These are phyloP conservation scores for Rhypophila decipiens DNA, from an alignment of 495 filamentous ascomycete genomes.

Conservation along the genomic window DNA sequence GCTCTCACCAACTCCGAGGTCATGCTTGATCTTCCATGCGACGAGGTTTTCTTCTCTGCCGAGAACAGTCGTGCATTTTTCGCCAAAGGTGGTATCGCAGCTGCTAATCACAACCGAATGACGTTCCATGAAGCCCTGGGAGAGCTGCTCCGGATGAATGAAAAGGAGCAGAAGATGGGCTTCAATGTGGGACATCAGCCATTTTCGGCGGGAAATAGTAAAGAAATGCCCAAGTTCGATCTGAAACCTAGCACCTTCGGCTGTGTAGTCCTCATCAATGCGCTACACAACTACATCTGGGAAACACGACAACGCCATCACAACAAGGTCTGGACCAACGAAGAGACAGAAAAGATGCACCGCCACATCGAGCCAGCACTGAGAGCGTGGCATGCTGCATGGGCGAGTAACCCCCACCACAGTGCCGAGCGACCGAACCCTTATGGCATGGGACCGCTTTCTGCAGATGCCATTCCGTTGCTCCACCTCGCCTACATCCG, in stretches of 20 bases:
- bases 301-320: conserved; percentile 89
- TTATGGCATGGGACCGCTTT: conserved; percentile 79
- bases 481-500: conserved; percentile 91
- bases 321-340: conserved; percentile 81
- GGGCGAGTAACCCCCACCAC: conserved; percentile 81
- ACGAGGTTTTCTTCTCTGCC: conserved; percentile 86
- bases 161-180: conserved; percentile 50
- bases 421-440: conserved; percentile 86
- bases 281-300: conserved; percentile 97
- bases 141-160: conserved; percentile 71
- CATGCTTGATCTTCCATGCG: conserved; percentile 81
- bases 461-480: conserved; percentile 91
- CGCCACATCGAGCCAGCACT: conserved; percentile 92
- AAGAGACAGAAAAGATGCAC: conserved; percentile 94
- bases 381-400: conserved; percentile 91
- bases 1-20: conserved; percentile 94
- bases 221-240: conserved; percentile 53
- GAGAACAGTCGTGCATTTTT: conserved; percentile 74
- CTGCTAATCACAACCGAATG: conserved; percentile 58
- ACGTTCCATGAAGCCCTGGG: conserved; percentile 73
- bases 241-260: conserved; percentile 89
- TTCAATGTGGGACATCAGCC: conserved; percentile 35
- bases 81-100: conserved; percentile 61
- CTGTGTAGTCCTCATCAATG: conserved; percentile 89
- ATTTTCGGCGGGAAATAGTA: conserved; percentile 34